Evolutionary conservation across 2,329 filamentous ascomycete genomes (phyloP), one percentile per base, ranked within the genome.

Genomic region (Fusarium anguioides): DNA sequence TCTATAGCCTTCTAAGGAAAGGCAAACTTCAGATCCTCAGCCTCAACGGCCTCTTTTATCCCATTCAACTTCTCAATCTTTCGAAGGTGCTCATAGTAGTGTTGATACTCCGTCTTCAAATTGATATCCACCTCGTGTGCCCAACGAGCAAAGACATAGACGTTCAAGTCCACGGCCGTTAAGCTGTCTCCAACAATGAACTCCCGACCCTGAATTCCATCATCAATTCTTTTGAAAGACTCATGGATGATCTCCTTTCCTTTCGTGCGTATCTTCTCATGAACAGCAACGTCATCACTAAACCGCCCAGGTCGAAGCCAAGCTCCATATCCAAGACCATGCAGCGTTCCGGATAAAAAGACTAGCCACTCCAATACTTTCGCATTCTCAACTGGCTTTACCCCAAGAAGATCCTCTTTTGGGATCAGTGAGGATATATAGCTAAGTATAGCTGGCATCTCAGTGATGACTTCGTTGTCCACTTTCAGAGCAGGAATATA

Each of bases 331-430:
- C 72, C 78, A 12, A 65, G 15, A 6, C 66, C 62, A 35, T 80
- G 78, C 5, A 79, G 47, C 2, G 74, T 75, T 0, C 74, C 75
- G 3, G 75, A 75, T 2, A 80, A 59, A 67, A 73, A 79, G 3
- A 59, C 62, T 17, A 76, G 35, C 78, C 78, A 80, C 49, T 80
- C 72, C 1, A 66, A 15, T 0, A 74, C 69, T 35, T 70, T 73
- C 4, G 77, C 74, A 0, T 61, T 66, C 5, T 73, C 67, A 1
- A 76, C 14, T 0, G 44, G 3, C 0, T 52, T 55, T 3, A 44
- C n/a, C 0, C 77, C 77, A 0, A 75, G 31, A 0, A 80, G 56
- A 0, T 60, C 45, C 8, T 58, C 21, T 0, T 68, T 21, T 0
- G 70, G 72, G 0, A 72, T 37, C 1, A 77, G 60, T 0, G 71